phyloP scores from a whole-genome alignment of 2,329 filamentous ascomycete genomes.

The Drechslerella stenobrocha region DNA sequence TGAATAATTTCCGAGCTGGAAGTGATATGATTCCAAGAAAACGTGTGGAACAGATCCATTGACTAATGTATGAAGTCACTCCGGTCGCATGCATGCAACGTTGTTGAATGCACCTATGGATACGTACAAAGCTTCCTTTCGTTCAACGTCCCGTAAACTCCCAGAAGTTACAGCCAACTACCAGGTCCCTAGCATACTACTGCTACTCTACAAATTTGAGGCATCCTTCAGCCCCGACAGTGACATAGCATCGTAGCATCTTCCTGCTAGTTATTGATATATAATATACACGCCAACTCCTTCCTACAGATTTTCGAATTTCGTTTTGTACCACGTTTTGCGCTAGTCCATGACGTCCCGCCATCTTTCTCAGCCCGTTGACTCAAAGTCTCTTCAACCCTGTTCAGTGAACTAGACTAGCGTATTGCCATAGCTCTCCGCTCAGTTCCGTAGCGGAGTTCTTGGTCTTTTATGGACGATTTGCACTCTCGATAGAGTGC shows the following conservation, averaged over 20 bases:
- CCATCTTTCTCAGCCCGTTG: slow-evolving; percentile 23
- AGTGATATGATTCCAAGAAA: slow-evolving; percentile 15
- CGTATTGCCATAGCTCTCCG: neutral
- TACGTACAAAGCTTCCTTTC: slow-evolving; percentile 22
- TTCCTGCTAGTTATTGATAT: slow-evolving; percentile 4
- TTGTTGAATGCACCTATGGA: slow-evolving; percentile 25
- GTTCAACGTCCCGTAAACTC: slow-evolving; percentile 3
- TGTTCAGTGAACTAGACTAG: neutral
- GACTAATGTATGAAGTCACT: slow-evolving; percentile 20
- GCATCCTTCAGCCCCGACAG: slow-evolving; percentile 6
- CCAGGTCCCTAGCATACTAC: too few species aligned
- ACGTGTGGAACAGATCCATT: slow-evolving; percentile 20
- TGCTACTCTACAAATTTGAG: slow-evolving; percentile 9
- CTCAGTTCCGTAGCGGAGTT: neutral
- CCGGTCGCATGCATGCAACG: slow-evolving; percentile 25
- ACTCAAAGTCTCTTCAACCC: neutral
- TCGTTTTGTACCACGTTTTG: neutral
- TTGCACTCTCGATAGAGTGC: too few species aligned
- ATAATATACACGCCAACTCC: slow-evolving; percentile 12
- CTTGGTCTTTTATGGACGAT: neutral
- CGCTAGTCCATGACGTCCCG: slow-evolving; percentile 20
- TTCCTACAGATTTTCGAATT: neutral
- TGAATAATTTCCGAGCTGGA: slow-evolving; percentile 23
- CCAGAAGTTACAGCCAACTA: neutral
- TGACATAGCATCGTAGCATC: slow-evolving; percentile 4